Evolutionary conservation across 495 filamentous ascomycete genomes (phyloP).

Genomic region (Letharia lupina): DNA sequence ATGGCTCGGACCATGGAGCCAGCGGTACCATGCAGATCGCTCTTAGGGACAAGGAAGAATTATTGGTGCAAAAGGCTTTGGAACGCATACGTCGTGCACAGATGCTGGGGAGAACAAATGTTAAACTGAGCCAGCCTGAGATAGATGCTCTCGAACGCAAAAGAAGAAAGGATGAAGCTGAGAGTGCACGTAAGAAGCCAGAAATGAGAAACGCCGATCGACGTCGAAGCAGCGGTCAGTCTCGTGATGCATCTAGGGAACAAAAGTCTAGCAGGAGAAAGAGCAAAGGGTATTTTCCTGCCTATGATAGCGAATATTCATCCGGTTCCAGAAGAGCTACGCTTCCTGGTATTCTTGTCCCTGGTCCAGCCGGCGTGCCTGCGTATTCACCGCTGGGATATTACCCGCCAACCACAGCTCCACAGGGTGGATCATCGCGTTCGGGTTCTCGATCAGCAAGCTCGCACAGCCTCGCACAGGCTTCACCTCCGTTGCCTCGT

Average conservation of each 20-base stretch:
- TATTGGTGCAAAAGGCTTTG: conserved; percentile 63
- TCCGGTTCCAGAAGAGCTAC: conserved; percentile 15
- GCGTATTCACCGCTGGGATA: conserved; percentile 59
- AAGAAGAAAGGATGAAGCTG: conserved; percentile 44
- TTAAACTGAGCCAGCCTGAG: conserved; percentile 65
- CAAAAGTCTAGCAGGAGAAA: conserved; percentile 26
- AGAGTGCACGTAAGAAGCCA: conserved; percentile 27
- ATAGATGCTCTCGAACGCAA: conserved; percentile 67
- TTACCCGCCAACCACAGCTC: conserved; percentile 15
- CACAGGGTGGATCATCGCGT: conserved; percentile 21
- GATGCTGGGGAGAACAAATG: conserved; percentile 61
- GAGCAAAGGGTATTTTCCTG: conserved; percentile 19
- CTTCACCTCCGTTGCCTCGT: conserved; percentile 33
- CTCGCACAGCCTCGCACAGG: conserved; percentile 33
- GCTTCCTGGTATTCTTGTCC: conserved; percentile 45
- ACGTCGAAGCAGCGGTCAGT: conserved; percentile 21
- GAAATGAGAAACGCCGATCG: conserved; percentile 15
- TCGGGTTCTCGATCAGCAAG: conserved; percentile 37
- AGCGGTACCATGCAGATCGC: conserved; percentile 43
- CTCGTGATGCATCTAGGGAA: conserved; percentile 25
- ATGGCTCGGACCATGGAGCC: conserved; percentile 44
- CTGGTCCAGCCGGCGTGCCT: conserved; percentile 46
- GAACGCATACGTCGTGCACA: conserved; percentile 69
- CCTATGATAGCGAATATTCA: conserved; percentile 12
- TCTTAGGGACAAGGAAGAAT: conserved; percentile 60